These are phyloP conservation scores for Nicotiana noctiflora DNA, from an alignment of 257 asterid species.

Conservation along the genomic window DNA sequence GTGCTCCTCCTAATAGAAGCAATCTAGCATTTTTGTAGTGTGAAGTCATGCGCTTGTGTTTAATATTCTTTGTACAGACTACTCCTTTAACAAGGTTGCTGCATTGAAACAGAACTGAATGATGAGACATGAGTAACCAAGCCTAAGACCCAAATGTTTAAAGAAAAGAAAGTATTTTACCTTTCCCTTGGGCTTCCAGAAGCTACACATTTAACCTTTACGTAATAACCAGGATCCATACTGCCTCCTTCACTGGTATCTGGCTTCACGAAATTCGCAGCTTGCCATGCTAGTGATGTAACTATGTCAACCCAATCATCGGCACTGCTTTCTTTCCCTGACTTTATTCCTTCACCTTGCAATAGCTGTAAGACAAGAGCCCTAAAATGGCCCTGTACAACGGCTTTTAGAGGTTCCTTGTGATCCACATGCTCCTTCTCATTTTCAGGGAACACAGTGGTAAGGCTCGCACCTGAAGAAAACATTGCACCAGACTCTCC, in stretches of 20 bases:
- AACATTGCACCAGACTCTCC: conserved; percentile 39
- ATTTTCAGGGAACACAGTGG: conserved; percentile 25
- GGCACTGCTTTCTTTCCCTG: conserved; percentile 29
- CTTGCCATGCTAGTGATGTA: conserved; percentile 70
- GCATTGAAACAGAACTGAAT: conserved; percentile 22
- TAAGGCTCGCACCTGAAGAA: conserved; percentile 31
- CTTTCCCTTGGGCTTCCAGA: conserved; percentile 77
- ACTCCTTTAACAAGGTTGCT: conserved; percentile 83
- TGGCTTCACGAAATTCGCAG: conserved; percentile 84
- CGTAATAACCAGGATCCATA: conserved; percentile 93
- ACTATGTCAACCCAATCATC: conserved; percentile 73
- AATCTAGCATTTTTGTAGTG: conserved; percentile 75
- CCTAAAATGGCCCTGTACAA: conserved; percentile 74
- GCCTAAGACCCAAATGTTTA: conserved; percentile 24
- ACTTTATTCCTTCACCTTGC: conserved; percentile 55
- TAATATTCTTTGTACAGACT: conserved; percentile 87
- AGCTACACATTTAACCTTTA: conserved; percentile 88
- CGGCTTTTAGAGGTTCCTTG: conserved; percentile 50
- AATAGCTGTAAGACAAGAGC: conserved; percentile 85
- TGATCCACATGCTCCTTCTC: conserved; percentile 37
- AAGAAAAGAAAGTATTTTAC: conserved; percentile 27
- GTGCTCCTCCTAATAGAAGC: conserved; percentile 89
- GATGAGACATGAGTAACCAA: not conserved
- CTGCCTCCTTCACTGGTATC: conserved; percentile 90
- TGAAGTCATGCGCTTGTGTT: conserved; percentile 91